Conservation (phyloP, 2,329 filamentous ascomycete species). For the Fusarium staphyleae region DNA sequence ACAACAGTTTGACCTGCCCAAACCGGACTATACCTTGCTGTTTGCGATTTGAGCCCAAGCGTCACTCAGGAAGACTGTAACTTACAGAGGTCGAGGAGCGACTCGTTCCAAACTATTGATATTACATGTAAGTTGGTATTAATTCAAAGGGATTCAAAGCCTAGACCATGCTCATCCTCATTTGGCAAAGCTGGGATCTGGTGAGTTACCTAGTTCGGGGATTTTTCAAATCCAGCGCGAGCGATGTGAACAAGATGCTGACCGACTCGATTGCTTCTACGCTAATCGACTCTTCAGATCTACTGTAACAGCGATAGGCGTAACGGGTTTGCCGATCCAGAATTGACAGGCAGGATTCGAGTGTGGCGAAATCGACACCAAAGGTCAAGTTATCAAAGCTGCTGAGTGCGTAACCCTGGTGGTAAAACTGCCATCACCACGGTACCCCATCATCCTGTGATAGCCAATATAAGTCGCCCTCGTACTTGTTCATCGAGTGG, state of each 20-base stretch:
- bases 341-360: slow-evolving; percentile 2
- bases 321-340: neutral
- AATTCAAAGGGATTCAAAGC: neutral
- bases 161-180: neutral
- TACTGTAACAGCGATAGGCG: neutral
- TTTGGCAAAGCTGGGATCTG: neutral
- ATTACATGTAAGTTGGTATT: neutral
- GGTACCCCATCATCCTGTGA: neutral
- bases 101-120: neutral
- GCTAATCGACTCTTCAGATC: neutral
- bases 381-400: neutral
- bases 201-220: neutral
- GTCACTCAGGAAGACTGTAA: no score
- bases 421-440: neutral
- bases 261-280: neutral
- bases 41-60: no score
- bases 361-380: neutral
- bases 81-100: neutral
- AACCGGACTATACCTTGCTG: slow-evolving; percentile 1
- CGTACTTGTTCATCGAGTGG: neutral
- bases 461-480: neutral
- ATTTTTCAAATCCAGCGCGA: neutral
- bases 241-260: no score
- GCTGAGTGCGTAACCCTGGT: neutral
- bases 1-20: neutral